A percentile compares a stretch with the other conserved stretches of the same genome.
Conservation (phyloP, 1,139 yeast genomes). For the Suhomyces ambrosiae region DNA sequence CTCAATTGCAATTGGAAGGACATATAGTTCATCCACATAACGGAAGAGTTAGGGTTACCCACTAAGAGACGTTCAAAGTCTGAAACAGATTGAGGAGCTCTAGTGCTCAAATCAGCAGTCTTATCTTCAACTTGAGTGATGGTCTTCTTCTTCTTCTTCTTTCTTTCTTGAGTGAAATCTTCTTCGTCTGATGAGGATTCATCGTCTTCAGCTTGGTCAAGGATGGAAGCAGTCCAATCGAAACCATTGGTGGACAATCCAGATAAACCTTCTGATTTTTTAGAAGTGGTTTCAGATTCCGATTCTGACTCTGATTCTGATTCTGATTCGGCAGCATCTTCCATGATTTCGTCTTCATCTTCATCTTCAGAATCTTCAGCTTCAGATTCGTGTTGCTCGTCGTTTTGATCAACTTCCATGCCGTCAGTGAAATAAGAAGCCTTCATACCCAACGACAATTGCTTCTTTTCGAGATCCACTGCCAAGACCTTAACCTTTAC, state of each 20-base stretch:
- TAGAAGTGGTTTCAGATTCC: constrained; percentile 17
- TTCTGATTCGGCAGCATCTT: constrained; percentile 21
- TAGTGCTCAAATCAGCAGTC: constrained; percentile 79
- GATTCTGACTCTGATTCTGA: constrained; percentile 22
- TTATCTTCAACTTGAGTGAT: constrained; percentile 64
- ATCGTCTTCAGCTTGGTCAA: constrained; percentile 72
- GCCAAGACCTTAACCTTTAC: constrained; percentile 81
- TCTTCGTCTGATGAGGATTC: constrained; percentile 59
- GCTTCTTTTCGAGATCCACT: constrained; percentile 65
- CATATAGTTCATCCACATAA: constrained; percentile 97
- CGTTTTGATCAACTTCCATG: constrained; percentile 27
- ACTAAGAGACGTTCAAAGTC: constrained; percentile 91
- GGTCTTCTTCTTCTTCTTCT: constrained; percentile 48
- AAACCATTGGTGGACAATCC: constrained; percentile 75
- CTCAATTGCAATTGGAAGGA: constrained; percentile 94
- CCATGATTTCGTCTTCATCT: constrained; percentile 25
- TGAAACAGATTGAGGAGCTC: constrained; percentile 86
- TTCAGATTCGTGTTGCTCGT: constrained; percentile 29
- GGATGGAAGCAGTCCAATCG: constrained; percentile 91
- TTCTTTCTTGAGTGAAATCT: constrained; percentile 51
- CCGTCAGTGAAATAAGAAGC: constrained; percentile 76
- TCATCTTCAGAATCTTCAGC: constrained; percentile 24
- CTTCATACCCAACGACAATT: constrained; percentile 87
- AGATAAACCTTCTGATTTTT: constrained; percentile 20
- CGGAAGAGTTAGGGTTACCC: constrained; percentile 92